Evolutionary conservation across 1,284 basidiomycete species (phyloP), one percentile per base, ranked within the genome.

Genomic region (Polyporus tsugae): DNA sequence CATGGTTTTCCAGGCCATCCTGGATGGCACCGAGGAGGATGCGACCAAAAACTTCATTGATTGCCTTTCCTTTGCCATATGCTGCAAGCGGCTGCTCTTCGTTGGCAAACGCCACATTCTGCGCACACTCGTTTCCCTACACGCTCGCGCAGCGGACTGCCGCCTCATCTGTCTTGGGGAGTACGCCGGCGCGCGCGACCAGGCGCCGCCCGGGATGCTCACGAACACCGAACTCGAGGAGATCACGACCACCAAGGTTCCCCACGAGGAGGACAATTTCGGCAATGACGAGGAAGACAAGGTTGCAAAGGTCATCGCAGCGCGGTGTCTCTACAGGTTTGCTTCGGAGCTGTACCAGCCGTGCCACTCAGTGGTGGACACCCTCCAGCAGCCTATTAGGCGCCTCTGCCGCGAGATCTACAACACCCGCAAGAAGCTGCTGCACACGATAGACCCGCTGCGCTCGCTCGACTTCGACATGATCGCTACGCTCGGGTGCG

Each of bases 121-220:
- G 19, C 36, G 22, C 3, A 4, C 13, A 6, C 25, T 67, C 19
- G 15, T 29, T 22, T 19, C 35, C 22, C n/a, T 11, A 10, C 19
- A 46, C 35, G 44, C 63, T 11, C 41, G 61, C 29, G 71, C 69
- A 64, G 60, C 61, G 4, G 61, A 65, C n/a, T 35, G 64, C 15
- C 70, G 72, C 25, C 29, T 75, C 29, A 62, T 73, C 33, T 75
- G 72, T 58, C 22, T 72, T 29, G 72, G 68, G 2, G 66, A 66
- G 4, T 61, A 62, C 52, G 22, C 62, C 39, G 4, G 38, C 4
- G 17, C 19, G 53, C 49, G 64, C 4, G 64, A 67, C 29, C 66
- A 58, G 22, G 68, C 41, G 65, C 73, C 13, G 19, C 42, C 36
- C 2, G 68, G 63, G 58, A 44, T 74, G 29, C 64, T 74, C 42